Conservation (phyloP, 2,329 filamentous ascomycete species). For the Pseudomassariella vexata region DNA sequence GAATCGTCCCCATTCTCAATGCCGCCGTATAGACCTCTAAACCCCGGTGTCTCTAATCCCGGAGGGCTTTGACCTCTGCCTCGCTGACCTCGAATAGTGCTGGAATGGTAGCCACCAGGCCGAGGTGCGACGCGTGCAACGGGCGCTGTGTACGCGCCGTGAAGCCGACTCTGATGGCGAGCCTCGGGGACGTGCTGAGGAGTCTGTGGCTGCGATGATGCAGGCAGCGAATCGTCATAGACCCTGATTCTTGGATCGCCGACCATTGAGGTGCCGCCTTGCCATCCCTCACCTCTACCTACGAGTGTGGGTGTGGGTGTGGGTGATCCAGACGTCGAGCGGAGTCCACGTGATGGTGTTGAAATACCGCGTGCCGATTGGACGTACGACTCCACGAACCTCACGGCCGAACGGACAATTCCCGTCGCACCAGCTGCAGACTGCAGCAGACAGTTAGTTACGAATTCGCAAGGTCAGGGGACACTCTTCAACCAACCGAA, state of each 20-base stretch:
- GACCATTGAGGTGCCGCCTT: background rate
- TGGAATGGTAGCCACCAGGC: conserved; percentile 8
- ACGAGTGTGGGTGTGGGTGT: too few relatives aligned
- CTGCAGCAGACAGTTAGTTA: conserved; percentile 9
- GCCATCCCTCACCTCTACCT: too few relatives aligned
- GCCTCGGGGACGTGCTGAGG: conserved; percentile 43
- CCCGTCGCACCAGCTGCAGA: conserved; percentile 12
- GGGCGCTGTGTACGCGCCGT: conserved; percentile 39
- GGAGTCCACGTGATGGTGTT: too few relatives aligned
- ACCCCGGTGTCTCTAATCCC: conserved; percentile 36
- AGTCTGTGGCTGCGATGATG: conserved; percentile 42
- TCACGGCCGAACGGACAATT: conserved; percentile 19
- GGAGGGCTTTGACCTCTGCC: conserved; percentile 27
- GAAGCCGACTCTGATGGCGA: conserved; percentile 37
- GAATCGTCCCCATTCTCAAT: conserved; percentile 41
- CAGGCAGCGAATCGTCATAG: conserved; percentile 40
- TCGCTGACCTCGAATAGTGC: conserved; percentile 4
- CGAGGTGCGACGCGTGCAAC: conserved; percentile 11
- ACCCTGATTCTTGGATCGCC: conserved; percentile 18
- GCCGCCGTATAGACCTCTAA: conserved; percentile 40
- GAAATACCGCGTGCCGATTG: conserved; percentile 12
- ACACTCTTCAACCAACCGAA: conserved; percentile 8
- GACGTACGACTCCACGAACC: conserved; percentile 19
- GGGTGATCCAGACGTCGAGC: too few relatives aligned
- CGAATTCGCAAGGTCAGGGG: background rate